Evolutionary conservation across 2,329 filamentous ascomycete genomes (phyloP).

Genomic region (Colletotrichum cuscutae): DNA sequence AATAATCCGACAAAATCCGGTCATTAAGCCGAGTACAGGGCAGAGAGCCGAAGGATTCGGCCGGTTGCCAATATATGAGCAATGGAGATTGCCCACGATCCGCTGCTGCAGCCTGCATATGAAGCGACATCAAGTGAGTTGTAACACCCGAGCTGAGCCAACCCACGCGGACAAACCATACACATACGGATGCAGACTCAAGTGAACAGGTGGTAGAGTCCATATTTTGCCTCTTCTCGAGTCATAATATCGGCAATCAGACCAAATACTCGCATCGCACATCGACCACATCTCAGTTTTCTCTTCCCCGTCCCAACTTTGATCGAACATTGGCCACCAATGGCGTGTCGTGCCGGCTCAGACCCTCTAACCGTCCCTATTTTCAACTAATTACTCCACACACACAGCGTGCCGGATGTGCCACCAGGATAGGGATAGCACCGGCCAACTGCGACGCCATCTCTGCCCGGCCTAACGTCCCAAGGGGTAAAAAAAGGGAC

Average conservation of each 20-base stretch:
- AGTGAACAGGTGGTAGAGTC: neutral
- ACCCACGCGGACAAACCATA: neutral
- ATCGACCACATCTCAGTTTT: neutral
- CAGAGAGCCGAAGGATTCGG: slow-evolving; percentile 14
- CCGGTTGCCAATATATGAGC: slow-evolving; percentile 18
- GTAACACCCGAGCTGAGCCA: neutral
- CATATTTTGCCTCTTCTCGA: slow-evolving; percentile 7
- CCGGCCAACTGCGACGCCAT: slow-evolving; percentile 22
- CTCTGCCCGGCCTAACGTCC: slow-evolving; percentile 18
- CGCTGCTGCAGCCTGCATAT: neutral
- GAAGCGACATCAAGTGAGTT: neutral
- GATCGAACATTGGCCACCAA: slow-evolving; percentile 13
- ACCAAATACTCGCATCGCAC: neutral
- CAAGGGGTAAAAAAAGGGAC: slow-evolving; percentile 6
- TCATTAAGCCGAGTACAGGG: slow-evolving; percentile 11
- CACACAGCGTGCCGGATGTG: slow-evolving; percentile 29
- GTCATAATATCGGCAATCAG: slow-evolving; percentile 9
- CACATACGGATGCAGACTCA: neutral
- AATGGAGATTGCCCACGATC: neutral
- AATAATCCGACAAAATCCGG: slow-evolving; percentile 7
- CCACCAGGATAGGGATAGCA: slow-evolving; percentile 34
- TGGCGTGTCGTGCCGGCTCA: slow-evolving; percentile 2
- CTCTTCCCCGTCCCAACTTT: slow-evolving; percentile 4
- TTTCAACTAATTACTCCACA: neutral
- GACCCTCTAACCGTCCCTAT: neutral